phyloP scores from a whole-genome alignment of 2,329 filamentous ascomycete genomes.

The Dothiorella sarmentorum region DNA sequence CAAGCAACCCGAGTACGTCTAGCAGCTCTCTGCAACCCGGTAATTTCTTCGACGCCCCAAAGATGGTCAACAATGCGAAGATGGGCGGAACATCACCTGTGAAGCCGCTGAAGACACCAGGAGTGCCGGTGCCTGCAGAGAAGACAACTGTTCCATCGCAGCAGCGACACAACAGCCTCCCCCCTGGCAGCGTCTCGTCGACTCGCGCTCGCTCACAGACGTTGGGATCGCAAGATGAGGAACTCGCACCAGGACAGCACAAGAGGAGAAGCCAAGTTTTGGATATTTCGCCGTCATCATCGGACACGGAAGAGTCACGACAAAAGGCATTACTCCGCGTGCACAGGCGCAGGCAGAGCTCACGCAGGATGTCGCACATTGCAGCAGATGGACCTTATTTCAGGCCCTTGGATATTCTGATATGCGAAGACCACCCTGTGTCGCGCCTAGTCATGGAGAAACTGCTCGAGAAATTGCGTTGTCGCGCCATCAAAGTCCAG shows the following conservation, averaged over 20 bases:
- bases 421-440: slow-evolving; percentile 96
- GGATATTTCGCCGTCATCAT: slow-evolving; percentile 94
- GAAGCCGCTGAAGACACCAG: slow-evolving; percentile 44
- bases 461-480: slow-evolving; percentile 88
- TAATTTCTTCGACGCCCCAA: slow-evolving; percentile 68
- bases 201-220: slow-evolving; percentile 79
- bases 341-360: slow-evolving; percentile 90
- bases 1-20: slow-evolving; percentile 54
- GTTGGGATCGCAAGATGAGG: slow-evolving; percentile 85
- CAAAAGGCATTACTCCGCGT: slow-evolving; percentile 88
- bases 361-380: slow-evolving; percentile 88
- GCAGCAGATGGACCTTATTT: slow-evolving; percentile 82
- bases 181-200: slow-evolving; percentile 41
- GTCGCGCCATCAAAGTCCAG: slow-evolving; percentile 85
- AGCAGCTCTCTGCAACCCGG: slow-evolving; percentile 62
- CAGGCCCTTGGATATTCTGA: slow-evolving; percentile 85
- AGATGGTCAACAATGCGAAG: slow-evolving; percentile 52
- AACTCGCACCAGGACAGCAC: slow-evolving; percentile 59
- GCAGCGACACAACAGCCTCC: slow-evolving; percentile 31
- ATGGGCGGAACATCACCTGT: slow-evolving; percentile 53
- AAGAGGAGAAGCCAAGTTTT: slow-evolving; percentile 93
- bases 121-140: slow-evolving; percentile 46
- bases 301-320: slow-evolving; percentile 92
- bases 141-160: slow-evolving; percentile 28
- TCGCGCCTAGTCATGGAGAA: slow-evolving; percentile 99